Conservation (phyloP, 768 basidiomycete genomes). For the Lyophyllum semitale region DNA sequence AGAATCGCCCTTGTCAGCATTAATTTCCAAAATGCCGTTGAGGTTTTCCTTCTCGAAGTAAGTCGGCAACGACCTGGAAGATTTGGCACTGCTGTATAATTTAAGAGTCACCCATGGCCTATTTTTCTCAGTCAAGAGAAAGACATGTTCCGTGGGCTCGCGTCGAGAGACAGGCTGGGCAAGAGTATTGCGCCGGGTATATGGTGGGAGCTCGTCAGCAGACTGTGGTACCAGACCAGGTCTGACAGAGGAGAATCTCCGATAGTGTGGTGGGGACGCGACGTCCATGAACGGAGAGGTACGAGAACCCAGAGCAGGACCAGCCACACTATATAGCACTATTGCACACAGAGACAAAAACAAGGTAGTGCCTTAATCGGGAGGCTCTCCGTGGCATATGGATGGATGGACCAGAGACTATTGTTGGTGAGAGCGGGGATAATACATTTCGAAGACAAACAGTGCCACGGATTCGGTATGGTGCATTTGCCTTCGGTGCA, state of each 20-base stretch:
- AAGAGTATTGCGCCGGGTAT: conserved; percentile 49
- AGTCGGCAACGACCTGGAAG: conserved; percentile 49
- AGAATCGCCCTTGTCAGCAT: conserved; percentile 52
- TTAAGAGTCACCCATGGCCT: conserved; percentile 47
- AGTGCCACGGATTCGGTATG: conserved; percentile 8
- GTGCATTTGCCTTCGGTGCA: conserved; percentile 1
- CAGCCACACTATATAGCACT: conserved; percentile 18
- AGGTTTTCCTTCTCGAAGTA: conserved; percentile 58
- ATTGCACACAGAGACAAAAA: conserved; percentile 15
- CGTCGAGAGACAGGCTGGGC: conserved; percentile 39
- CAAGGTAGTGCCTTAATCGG: conserved; percentile 27
- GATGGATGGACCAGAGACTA: conserved; percentile 19
- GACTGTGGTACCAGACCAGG: conserved; percentile 52
- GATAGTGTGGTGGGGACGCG: conserved; percentile 50
- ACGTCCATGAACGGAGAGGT: conserved; percentile 39
- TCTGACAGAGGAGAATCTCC: conserved; percentile 46
- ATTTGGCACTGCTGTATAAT: conserved; percentile 53
- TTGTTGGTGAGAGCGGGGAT: conserved; percentile 18
- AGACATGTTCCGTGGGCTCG: conserved; percentile 52
- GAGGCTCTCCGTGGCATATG: conserved; percentile 8
- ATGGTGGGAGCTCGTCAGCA: conserved; percentile 47
- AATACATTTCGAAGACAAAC: conserved; percentile 16
- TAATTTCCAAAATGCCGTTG: conserved; percentile 46
- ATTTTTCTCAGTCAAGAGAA: conserved; percentile 40
- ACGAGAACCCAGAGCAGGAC: not conserved